Evolutionary conservation across 23 red algal genomes (phyloP).

Genomic region (Pyropia haitanensis): DNA sequence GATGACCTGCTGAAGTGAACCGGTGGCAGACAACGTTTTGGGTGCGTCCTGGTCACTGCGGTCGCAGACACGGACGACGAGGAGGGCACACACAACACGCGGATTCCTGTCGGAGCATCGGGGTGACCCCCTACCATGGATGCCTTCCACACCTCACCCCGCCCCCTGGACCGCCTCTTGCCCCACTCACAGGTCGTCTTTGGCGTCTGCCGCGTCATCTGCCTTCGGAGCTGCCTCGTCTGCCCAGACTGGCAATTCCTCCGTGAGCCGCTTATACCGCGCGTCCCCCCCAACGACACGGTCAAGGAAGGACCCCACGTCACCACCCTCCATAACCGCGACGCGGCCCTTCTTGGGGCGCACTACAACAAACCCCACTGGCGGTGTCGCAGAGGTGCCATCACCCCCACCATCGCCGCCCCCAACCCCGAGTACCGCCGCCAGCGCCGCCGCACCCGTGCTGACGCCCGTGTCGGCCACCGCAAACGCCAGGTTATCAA

Average conservation of each 20-base stretch:
- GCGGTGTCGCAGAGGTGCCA: too few species aligned
- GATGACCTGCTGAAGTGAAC: too few species aligned
- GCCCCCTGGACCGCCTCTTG: not conserved
- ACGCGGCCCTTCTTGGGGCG: conserved; percentile 41
- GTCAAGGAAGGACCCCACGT: conserved; percentile 39
- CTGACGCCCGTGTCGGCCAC: conserved; percentile 16
- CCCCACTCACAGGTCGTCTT: not conserved
- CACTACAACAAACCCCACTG: conserved; percentile 27
- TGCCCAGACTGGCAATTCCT: conserved; percentile 44
- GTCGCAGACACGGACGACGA: too few species aligned
- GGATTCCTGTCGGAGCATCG: too few species aligned
- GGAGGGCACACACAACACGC: too few species aligned
- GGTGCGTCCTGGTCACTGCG: too few species aligned
- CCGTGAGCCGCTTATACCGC: conserved; percentile 24
- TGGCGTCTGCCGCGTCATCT: not conserved
- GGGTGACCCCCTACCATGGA: not conserved
- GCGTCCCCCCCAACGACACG: conserved; percentile 57
- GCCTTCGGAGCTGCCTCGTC: not conserved
- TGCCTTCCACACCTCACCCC: not conserved
- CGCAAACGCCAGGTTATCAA: conserved; percentile 61
- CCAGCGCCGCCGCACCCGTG: conserved; percentile 9
- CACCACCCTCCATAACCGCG: conserved; percentile 14
- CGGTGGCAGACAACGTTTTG: too few species aligned
- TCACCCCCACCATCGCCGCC: not conserved
- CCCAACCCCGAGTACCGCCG: conserved; percentile 14